Percentiles rank a stretch among this genome's conserved stretches.
Evolutionary conservation across 2,329 filamentous ascomycete genomes (phyloP).

Genomic region (Ophiostoma montium): DNA sequence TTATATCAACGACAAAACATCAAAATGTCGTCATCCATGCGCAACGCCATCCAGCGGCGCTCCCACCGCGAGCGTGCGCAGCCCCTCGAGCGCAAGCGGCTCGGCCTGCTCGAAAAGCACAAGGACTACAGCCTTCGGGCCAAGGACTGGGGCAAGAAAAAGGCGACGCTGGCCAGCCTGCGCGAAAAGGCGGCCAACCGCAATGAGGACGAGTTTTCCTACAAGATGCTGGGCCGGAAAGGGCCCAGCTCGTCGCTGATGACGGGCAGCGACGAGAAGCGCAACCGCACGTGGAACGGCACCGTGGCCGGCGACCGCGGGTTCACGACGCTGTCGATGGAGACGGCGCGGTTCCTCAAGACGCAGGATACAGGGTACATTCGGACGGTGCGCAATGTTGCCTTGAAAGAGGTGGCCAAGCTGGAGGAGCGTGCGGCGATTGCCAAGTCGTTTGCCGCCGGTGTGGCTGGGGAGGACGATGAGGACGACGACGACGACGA

Average conservation of each 20-base stretch:
- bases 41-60: conserved; percentile 20
- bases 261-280: conserved; percentile 22
- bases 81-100: conserved; percentile 66
- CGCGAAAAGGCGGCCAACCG: conserved; percentile 47
- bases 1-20: not conserved
- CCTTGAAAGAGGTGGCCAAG: conserved; percentile 39
- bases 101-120: conserved; percentile 90
- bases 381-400: conserved; percentile 45
- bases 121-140: conserved; percentile 45
- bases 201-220: conserved; percentile 63
- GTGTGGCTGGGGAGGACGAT: conserved; percentile 18
- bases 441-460: conserved; percentile 22
- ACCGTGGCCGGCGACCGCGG: conserved; percentile 44
- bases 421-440: conserved; percentile 41
- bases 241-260: conserved; percentile 37
- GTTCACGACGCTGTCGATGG: conserved; percentile 38
- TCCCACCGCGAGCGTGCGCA: conserved; percentile 86
- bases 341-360: conserved; percentile 49
- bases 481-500: conserved; percentile 19
- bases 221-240: conserved; percentile 50
- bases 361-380: conserved; percentile 55
- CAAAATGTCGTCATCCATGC: conserved; percentile 13
- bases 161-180: conserved; percentile 43
- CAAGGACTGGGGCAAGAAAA: conserved; percentile 52
- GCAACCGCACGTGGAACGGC: conserved; percentile 34